Base-by-base conservation (phyloP, 2,329 filamentous ascomycete species). In the Microdochium nivale region DNA sequence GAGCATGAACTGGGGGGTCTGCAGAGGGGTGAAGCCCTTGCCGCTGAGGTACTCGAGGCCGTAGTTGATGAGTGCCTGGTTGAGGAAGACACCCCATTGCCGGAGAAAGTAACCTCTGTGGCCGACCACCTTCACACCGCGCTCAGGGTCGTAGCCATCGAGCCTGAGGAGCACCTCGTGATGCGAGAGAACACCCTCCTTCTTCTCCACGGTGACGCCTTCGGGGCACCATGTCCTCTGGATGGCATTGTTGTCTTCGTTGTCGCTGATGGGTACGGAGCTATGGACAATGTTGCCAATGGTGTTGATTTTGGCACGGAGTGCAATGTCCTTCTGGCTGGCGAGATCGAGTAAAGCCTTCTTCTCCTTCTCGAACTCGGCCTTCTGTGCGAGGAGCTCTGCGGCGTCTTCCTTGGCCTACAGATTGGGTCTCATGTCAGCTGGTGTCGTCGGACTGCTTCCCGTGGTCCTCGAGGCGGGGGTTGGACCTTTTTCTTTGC, bases 251-350 rank as follows among this genome's bases (percentile, higher is more conserved):
- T 95, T 81, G 67, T 94, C 90, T 80, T 77, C 59, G 54, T 64
- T 65, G 46, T 61, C 56, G 58, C 62, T 65, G 49, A 67, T 49
- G 50, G 65, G 64, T 8, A 67, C 52, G 21, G 87, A 88, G 25
- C 89, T 84, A 73, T 97, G 90, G 51, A 99, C 94, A 68, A 91
- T 83, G 71, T 95, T 95, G 58, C 90, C 94, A 59, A 99, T 87
- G 1, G 81, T 85, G 69, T 86, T 88, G 62, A 90, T 81, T 74
- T 95, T 95, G 61, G 77, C 78, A 65, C 87, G 84, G 55, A 96
- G 77, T 44, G 80, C 73, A 49, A 76, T 73, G 55, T 94, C 86
- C 72, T 95, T 96, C 67, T 87, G 80, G 16, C 77, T 75, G 2
- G 90, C 90, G 52, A 80, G 72, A 32, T 90, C 86, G 60, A 90